Evolutionary conservation across 768 basidiomycete genomes (phyloP).

Genomic region (Lentinula lateritia): DNA sequence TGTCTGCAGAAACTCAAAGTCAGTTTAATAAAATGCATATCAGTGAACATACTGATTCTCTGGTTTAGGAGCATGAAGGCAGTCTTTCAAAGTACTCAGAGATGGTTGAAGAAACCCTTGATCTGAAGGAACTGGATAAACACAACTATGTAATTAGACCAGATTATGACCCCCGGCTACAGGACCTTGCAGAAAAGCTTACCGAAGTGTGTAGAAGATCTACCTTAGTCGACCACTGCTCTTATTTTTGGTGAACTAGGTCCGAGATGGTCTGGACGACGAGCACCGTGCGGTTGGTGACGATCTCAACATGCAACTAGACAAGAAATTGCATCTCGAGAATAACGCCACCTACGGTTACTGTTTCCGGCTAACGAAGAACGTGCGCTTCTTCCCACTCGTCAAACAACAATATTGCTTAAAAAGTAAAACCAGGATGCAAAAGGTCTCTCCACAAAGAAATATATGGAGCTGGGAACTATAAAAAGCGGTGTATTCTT

Average conservation of each 20-base stretch:
- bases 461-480: conserved; percentile 80
- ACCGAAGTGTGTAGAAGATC: conserved; percentile 32
- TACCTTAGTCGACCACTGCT: background rate
- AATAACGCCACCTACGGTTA: conserved; percentile 87
- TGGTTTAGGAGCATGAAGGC: conserved; percentile 48
- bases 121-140: conserved; percentile 76
- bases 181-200: conserved; percentile 64
- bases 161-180: conserved; percentile 77
- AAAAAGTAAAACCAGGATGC: conserved; percentile 58
- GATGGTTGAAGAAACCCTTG: conserved; percentile 96
- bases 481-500: conserved; percentile 87
- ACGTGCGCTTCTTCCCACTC: conserved; percentile 35
- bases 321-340: conserved; percentile 95
- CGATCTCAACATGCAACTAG: conserved; percentile 75
- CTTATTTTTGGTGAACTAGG: conserved; percentile 22
- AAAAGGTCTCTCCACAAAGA: conserved; percentile 54
- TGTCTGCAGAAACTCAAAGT: conserved; percentile 66
- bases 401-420: background rate
- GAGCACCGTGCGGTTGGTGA: conserved; percentile 69
- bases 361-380: conserved; percentile 89
- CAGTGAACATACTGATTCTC: background rate
- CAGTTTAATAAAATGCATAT: conserved; percentile 8
- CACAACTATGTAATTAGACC: conserved; percentile 92
- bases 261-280: conserved; percentile 74
- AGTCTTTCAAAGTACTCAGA: conserved; percentile 77